Conservation (phyloP, 1,284 basidiomycete genomes). For the Melampsora allii-populina region DNA sequence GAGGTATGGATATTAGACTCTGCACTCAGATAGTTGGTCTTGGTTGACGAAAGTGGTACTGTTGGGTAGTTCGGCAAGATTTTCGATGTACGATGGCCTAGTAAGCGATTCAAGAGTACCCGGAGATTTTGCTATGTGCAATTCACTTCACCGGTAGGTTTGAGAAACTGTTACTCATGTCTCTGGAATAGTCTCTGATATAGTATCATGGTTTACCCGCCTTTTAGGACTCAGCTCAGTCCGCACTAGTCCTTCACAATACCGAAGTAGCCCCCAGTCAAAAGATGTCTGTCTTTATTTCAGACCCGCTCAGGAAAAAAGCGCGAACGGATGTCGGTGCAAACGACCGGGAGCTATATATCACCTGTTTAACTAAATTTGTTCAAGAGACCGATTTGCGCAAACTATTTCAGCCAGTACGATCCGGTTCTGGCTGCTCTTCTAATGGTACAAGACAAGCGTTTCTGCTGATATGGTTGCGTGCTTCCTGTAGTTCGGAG, state of each 20-base stretch:
- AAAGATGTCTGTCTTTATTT: conserved; percentile 74
- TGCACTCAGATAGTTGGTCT: neutral
- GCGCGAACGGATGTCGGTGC: conserved; percentile 77
- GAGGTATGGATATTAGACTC: conserved; percentile 58
- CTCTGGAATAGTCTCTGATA: neutral
- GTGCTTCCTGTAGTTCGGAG: conserved; percentile 65
- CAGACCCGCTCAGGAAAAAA: conserved; percentile 83
- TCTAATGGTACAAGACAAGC: conserved; percentile 53
- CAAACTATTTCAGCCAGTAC: conserved; percentile 69
- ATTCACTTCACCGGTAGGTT: conserved; percentile 72
- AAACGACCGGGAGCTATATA: conserved; percentile 75
- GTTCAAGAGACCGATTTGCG: conserved; percentile 69
- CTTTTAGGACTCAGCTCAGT: conserved; percentile 65
- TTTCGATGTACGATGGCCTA: conserved; percentile 96
- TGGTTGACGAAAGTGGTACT: neutral
- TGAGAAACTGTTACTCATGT: neutral
- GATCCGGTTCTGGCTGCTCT: conserved; percentile 45
- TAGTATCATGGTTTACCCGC: conserved; percentile 5
- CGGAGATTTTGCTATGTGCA: conserved; percentile 95
- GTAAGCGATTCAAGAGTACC: conserved; percentile 86
- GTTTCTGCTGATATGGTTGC: conserved; percentile 64
- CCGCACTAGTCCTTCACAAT: conserved; percentile 72
- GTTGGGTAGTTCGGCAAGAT: conserved; percentile 71
- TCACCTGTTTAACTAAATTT: conserved; percentile 74
- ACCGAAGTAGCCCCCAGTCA: conserved; percentile 63